Evolutionary conservation across 352 stramenopile genomes (phyloP).

Genomic region (Globisporangium middletonii): DNA sequence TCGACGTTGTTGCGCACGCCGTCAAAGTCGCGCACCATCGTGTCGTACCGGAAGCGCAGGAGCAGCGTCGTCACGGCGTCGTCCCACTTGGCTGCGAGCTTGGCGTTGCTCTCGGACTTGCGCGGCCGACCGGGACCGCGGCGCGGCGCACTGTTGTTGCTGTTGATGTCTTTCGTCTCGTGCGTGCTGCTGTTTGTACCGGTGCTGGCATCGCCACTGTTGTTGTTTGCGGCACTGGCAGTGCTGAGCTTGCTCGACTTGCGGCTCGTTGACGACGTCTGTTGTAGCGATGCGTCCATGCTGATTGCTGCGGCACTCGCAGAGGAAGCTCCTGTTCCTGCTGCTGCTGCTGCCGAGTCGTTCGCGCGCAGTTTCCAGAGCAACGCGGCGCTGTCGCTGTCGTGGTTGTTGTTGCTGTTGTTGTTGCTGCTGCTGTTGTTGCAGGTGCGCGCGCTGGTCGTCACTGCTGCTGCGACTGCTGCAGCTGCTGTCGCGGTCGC

Average conservation of each 20-base stretch:
- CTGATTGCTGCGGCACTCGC: not conserved
- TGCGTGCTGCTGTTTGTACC: not conserved
- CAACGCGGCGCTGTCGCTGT: constrained; percentile 11
- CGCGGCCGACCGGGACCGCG: constrained; percentile 8
- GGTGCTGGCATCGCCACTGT: no score
- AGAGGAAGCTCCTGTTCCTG: not conserved
- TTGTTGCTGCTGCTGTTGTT: not conserved
- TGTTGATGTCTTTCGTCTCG: not conserved
- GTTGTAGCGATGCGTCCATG: not conserved
- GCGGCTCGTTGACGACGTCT: not conserved
- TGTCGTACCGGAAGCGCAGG: constrained; percentile 8
- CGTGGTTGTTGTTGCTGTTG: not conserved
- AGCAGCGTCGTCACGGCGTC: constrained; percentile 8
- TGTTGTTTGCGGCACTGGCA: not conserved
- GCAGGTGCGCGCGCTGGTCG: not conserved
- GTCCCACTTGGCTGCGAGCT: constrained; percentile 10
- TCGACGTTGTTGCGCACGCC: not conserved
- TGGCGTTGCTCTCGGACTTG: constrained; percentile 6
- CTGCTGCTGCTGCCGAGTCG: not conserved
- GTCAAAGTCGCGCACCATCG: constrained; percentile 7
- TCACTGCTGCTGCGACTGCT: no score
- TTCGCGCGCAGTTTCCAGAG: constrained; percentile 11
- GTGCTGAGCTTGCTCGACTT: not conserved
- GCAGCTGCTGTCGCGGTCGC: no score
- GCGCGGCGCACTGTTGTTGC: not conserved